These are phyloP conservation scores for Linnemannia zychae DNA, from an alignment of 192 early-diverging fungal genomes.

Conservation along the genomic window DNA sequence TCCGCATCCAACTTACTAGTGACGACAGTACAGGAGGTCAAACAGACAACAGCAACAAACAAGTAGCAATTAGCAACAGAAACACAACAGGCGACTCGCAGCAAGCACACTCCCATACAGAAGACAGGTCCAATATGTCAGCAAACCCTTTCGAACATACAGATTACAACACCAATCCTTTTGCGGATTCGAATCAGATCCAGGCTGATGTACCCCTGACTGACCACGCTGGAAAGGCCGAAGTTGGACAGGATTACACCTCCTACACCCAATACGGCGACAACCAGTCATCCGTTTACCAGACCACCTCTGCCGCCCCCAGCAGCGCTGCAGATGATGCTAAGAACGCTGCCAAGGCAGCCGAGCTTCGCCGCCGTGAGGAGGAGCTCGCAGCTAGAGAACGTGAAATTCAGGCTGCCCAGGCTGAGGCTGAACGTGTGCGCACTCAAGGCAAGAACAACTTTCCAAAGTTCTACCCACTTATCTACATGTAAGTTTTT, in stretches of 20 bases:
- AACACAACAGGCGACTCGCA: neutral
- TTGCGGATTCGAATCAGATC: conserved; percentile 64
- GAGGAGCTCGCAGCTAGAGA: conserved; percentile 84
- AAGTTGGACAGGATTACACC: conserved; percentile 48
- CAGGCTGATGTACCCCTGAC: conserved; percentile 56
- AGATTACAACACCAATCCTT: conserved; percentile 66
- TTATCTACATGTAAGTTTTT: conserved; percentile 78
- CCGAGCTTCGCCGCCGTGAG: conserved; percentile 80
- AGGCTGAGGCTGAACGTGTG: conserved; percentile 68
- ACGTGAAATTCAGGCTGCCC: conserved; percentile 72
- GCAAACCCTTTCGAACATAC: conserved; percentile 56
- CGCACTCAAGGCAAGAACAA: conserved; percentile 81
- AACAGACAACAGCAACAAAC: neutral
- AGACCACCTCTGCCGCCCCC: conserved; percentile 28
- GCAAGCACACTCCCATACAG: neutral
- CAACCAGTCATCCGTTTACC: conserved; percentile 41
- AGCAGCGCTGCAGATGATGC: conserved; percentile 20
- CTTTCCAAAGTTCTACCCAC: conserved; percentile 86
- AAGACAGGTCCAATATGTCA: conserved; percentile 11
- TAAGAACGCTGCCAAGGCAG: conserved; percentile 68
- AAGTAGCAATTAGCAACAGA: too few relatives aligned
- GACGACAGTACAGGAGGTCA: neutral
- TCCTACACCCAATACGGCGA: conserved; percentile 53
- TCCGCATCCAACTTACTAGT: conserved; percentile 5
- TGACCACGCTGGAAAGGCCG: conserved; percentile 27